Conservation (phyloP, 2,329 filamentous ascomycete genomes). For the Stemphylium vesicarium region DNA sequence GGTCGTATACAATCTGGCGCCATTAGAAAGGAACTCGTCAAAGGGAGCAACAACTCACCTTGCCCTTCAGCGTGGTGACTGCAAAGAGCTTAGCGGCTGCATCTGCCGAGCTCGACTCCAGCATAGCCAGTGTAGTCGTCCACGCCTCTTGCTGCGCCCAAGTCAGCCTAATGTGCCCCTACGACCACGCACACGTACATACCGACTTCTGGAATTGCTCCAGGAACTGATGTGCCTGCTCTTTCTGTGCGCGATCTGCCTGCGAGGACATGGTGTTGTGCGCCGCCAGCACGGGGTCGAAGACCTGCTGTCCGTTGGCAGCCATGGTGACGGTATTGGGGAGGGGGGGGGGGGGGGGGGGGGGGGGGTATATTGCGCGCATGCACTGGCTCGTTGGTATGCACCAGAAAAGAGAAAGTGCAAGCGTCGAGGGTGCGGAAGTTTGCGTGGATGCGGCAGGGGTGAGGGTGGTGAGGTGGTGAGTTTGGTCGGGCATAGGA, state of each 20-base stretch:
- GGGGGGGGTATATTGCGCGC: conserved; percentile 33
- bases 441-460: conserved; percentile 7
- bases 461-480: conserved; percentile 10
- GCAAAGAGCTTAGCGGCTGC: conserved; percentile 92
- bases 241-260: conserved; percentile 81
- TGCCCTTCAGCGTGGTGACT: conserved; percentile 95
- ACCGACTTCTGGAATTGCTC: conserved; percentile 99
- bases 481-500: conserved; percentile 29
- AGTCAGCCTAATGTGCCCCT: conserved; percentile 34
- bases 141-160: conserved; percentile 79
- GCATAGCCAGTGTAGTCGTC: conserved; percentile 83
- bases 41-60: conserved; percentile 65
- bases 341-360: conserved; percentile 24
- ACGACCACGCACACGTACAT: conserved; percentile 48
- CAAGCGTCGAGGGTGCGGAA: conserved; percentile 3
- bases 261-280: conserved; percentile 89
- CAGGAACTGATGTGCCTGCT: conserved; percentile 87
- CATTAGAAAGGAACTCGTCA: conserved; percentile 24
- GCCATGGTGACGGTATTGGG: conserved; percentile 64
- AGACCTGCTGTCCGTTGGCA: conserved; percentile 71
- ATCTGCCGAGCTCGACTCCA: conserved; percentile 77
- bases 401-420: conserved; percentile 4
- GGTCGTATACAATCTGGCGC: conserved; percentile 89
- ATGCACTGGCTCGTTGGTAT: conserved; percentile 24
- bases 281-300: conserved; percentile 84